Percentiles rank a stretch among this genome's conserved stretches.
phyloP scores from a whole-genome alignment of 257 asterid species.

The Salvia hispanica region DNA sequence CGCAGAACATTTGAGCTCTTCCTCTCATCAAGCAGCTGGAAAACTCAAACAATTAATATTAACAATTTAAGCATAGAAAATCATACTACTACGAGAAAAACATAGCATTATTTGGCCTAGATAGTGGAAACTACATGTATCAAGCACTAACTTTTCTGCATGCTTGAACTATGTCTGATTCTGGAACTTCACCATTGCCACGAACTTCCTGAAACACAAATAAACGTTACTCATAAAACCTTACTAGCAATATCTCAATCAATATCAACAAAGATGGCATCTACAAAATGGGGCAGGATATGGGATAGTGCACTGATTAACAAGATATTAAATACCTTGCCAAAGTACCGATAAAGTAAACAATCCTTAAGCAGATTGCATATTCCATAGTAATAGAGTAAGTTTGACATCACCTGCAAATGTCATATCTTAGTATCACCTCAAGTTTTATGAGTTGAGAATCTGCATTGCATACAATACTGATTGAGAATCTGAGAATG shows the following conservation, averaged over 20 bases:
- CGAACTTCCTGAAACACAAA: constrained; percentile 69
- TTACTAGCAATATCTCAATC: not conserved
- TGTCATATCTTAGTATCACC: constrained; percentile 30
- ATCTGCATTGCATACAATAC: constrained; percentile 1
- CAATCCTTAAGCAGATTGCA: constrained; percentile 76
- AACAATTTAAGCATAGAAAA: not conserved
- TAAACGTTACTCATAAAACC: not conserved
- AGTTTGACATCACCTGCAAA: constrained; percentile 82
- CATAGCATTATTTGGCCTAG: not conserved
- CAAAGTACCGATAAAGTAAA: constrained; percentile 61
- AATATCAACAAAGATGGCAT: constrained; percentile 1
- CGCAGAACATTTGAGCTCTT: constrained; percentile 73
- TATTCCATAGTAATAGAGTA: constrained; percentile 84
- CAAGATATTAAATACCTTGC: constrained; percentile 59
- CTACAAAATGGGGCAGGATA: not conserved
- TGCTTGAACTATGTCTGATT: constrained; percentile 87
- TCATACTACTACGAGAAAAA: not conserved
- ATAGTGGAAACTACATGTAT: constrained; percentile 21
- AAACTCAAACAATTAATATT: not conserved
- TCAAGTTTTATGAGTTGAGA: constrained; percentile 28
- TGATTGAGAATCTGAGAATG: constrained; percentile 14
- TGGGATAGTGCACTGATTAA: constrained; percentile 3
- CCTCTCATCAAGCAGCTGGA: constrained; percentile 87
- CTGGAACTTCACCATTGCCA: constrained; percentile 65
- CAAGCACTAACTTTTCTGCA: constrained; percentile 77